Conservation (phyloP, 257 asterid genomes). For the Solanum corneliomulleri region DNA sequence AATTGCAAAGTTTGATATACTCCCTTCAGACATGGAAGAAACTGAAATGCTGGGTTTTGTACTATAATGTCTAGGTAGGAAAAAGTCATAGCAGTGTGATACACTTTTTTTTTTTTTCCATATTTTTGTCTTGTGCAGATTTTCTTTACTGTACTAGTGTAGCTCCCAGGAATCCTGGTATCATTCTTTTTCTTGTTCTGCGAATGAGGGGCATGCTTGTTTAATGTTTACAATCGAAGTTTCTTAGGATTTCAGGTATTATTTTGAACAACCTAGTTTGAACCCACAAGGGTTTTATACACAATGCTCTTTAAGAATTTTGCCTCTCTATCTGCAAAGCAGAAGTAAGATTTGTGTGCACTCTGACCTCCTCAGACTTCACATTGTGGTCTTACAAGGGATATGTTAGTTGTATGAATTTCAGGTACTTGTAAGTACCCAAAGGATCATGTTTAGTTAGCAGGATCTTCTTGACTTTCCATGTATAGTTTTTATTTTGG, state of each 20-base stretch:
- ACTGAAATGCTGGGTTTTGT: background rate
- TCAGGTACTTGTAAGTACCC: background rate
- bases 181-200: background rate
- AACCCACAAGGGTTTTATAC: background rate
- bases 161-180: background rate
- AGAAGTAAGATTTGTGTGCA: background rate
- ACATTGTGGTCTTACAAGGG: background rate
- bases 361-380: background rate
- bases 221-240: background rate
- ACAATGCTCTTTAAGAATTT: background rate
- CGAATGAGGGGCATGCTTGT: background rate
- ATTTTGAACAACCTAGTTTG: background rate
- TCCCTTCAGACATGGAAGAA: background rate
- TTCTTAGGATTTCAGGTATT: background rate
- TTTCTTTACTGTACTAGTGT: background rate
- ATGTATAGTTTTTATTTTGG: background rate
- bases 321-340: background rate
- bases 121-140: background rate
- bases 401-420: too few species aligned
- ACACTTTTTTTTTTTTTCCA: background rate
- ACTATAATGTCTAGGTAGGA: background rate
- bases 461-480: background rate
- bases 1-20: background rate
- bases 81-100: background rate
- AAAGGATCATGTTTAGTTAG: background rate